Conservation (phyloP, 2,329 filamentous ascomycete genomes). For the Fusarium sp. region DNA sequence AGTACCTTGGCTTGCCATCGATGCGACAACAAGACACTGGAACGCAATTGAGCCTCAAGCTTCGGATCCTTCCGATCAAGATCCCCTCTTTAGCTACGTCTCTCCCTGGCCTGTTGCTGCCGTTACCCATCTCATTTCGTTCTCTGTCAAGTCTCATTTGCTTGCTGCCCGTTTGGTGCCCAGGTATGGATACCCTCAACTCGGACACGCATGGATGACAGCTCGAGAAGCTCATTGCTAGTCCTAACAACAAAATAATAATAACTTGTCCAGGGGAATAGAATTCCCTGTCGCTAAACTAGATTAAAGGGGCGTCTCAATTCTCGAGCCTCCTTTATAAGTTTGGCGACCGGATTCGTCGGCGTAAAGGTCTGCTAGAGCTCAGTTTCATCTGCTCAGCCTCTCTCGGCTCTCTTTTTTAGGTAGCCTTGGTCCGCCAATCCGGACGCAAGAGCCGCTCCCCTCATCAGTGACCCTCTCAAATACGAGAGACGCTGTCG, state of each 20-base stretch:
- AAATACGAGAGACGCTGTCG: slow-evolving; percentile 21
- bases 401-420: slow-evolving; percentile 28
- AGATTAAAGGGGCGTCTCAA: slow-evolving; percentile 21
- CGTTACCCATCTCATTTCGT: slow-evolving; percentile 34
- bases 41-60: slow-evolving; percentile 23
- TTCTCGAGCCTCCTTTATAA: slow-evolving; percentile 14
- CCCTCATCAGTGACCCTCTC: slow-evolving; percentile 8
- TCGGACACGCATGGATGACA: background rate
- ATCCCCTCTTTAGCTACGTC: slow-evolving; percentile 10
- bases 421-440: slow-evolving; percentile 2
- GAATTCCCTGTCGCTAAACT: slow-evolving; percentile 1
- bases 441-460: slow-evolving; percentile 11
- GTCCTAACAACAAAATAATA: slow-evolving; percentile 1
- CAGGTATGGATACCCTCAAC: slow-evolving; percentile 32
- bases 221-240: slow-evolving; percentile 1
- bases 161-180: slow-evolving; percentile 38
- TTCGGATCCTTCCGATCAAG: slow-evolving; percentile 19
- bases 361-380: slow-evolving; percentile 20
- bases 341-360: slow-evolving; percentile 35
- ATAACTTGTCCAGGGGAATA: slow-evolving; percentile 1
- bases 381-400: slow-evolving; percentile 34
- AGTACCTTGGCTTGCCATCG: slow-evolving; percentile 1
- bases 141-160: slow-evolving; percentile 33
- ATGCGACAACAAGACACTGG: slow-evolving; percentile 25
- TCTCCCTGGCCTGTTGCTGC: slow-evolving; percentile 5